Base-by-base conservation (phyloP, 2,329 filamentous ascomycete species). In the Colletotrichum sp. region DNA sequence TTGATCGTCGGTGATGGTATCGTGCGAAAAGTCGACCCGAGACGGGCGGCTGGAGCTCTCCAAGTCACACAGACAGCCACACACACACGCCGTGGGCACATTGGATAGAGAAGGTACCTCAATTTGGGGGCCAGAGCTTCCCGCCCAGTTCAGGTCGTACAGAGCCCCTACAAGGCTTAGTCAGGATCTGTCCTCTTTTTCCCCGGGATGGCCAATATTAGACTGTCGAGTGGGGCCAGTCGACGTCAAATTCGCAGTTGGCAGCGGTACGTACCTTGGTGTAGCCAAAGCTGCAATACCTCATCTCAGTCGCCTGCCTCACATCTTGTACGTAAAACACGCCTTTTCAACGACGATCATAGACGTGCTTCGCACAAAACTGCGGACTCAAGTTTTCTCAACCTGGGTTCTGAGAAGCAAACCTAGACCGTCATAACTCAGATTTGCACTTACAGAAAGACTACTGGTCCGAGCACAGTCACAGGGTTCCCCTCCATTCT, bases 31-130 rank as follows among this genome's bases (percentile, higher is more conserved):
- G 70, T 76, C 64, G 70, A 26, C 66, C 52, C 59, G 24, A 57
- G 63, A 64, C 57, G 32, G 73, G 70, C 73, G 73, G 73, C 70
- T 76, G 34, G 73, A 76, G 73, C 73, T 76, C 63, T 39, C 66
- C 55, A 68, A 55, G 60, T 75, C 72, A 39, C 66, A 57, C 66
- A 69, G 32, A 55, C 66, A 62, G 59, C 10, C 59, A 62, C 59
- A 62, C 59, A 64, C 57, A 62, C 59, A 62, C 59, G 21, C 65
- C 49, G 65, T 57, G 36, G 44, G 44, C 65, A 68, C 66, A 39
- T 28, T 36, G n/a, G 69, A 16, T 9, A 39, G 21, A n/a, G 26
- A 16, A 55, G 34, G 57, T 30, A 28, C 26, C 57, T 34, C 28
- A 30, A n/a, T 67, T 64, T 55, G 57, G 73, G 69, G 63, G 63